Evolutionary conservation across 2,329 filamentous ascomycete genomes (phyloP), one percentile per base, ranked within the genome.

Genomic region (Coleophoma crateriformis): DNA sequence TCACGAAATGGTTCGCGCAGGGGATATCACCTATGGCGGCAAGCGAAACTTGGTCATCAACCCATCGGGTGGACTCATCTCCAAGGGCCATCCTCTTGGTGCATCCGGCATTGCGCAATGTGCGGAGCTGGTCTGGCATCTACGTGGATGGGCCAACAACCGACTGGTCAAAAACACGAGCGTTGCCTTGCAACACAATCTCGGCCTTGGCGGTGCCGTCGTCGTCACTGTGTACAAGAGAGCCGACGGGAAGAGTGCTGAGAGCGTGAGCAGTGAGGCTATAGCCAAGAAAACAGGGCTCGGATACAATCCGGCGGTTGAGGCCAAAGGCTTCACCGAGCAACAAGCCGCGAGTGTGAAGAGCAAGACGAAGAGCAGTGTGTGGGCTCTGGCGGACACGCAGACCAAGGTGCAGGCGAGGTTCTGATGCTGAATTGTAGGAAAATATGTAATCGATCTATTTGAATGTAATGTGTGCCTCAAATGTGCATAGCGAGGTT

Each of bases 81-180:
- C 88, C 55, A 97, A 97, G 75, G 94, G 92, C 38, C 92, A 97
- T 68, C 92, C 94, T 0, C 82, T 97, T 4, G 92, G 92, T 33
- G 92, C 92, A 0, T 95, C 90, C 0, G 92, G 94, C n/a, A 78
- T 97, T 47, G 94, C 92, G 12, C 92, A 97, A 72, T 96, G 91
- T 65, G 89, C 92, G 5, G 92, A 97, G 72, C 75, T 97, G 12
- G 88, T 95, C 27, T 97, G 92, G 92, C 92, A 97, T 64, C 76
- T 97, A 60, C 82, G 92, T 56, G 92, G 92, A 12, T 96, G 92
- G 92, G 92, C 92, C 17, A 96, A 94, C 70, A 96, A 96, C 74
- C 79, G 92, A 38, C 72, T 82, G 14, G 78, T 87, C 1, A 72
- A 80, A 17, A 76, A 77, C 50, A 94, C 90, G 0, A 80, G 72